A percentile compares a stretch with the other conserved stretches of the same genome.
Conservation (phyloP, 306 rosid genomes). For the apple (Malus domestica) region DNA sequence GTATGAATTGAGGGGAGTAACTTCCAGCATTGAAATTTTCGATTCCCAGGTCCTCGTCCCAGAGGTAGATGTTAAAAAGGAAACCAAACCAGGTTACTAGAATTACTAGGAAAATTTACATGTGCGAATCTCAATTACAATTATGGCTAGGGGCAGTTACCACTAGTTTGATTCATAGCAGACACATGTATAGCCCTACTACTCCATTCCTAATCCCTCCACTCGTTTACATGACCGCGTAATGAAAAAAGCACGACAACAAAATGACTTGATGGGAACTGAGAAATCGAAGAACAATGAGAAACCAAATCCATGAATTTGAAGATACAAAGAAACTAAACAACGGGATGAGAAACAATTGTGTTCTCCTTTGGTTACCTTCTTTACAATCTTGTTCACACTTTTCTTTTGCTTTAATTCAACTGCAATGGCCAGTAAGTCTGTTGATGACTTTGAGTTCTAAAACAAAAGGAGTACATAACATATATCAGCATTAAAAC, state of each 20-base stretch:
- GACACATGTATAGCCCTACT: conserved; percentile 37
- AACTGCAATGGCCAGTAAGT: conserved; percentile 70
- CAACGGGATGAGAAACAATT: background rate
- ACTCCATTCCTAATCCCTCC: conserved; percentile 46
- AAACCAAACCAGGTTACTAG: background rate
- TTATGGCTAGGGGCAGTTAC: conserved; percentile 6
- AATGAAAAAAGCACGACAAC: conserved; percentile 46
- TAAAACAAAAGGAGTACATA: conserved; percentile 5
- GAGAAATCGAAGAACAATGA: background rate
- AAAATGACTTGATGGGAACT: conserved; percentile 38
- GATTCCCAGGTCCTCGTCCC: conserved; percentile 92
- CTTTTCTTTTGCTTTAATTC: conserved; percentile 65
- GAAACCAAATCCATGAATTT: conserved; percentile 1
- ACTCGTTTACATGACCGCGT: conserved; percentile 40
- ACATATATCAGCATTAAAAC: background rate
- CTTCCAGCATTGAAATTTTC: conserved; percentile 59
- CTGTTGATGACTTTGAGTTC: conserved; percentile 36
- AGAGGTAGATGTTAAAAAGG: conserved; percentile 42
- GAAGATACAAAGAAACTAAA: background rate
- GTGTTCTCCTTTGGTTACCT: conserved; percentile 31
- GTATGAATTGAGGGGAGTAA: conserved; percentile 18
- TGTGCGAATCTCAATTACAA: background rate
- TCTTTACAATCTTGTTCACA: conserved; percentile 35
- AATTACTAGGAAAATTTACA: background rate
- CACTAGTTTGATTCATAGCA: conserved; percentile 51